These are phyloP conservation scores for Bocquillonia castaneifolia DNA, from an alignment of 441 rosid species.

Conservation along the genomic window DNA sequence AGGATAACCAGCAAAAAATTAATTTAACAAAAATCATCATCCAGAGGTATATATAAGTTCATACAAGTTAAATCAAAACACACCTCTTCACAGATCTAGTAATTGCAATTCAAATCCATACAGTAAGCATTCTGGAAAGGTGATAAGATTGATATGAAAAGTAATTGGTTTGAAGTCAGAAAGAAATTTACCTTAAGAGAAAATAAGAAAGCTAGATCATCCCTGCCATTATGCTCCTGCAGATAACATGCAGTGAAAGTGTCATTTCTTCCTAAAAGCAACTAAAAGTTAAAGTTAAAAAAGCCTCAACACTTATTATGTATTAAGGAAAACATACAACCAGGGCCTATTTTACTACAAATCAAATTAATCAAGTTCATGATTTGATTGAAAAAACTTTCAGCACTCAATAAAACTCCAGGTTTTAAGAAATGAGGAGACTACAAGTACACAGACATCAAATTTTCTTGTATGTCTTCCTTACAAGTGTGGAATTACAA, in stretches of 20 bases:
- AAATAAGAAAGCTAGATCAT: constrained; percentile 79
- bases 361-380: not conserved
- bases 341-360: not conserved
- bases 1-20: not conserved
- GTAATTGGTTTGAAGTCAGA: constrained; percentile 7
- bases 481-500: too few species aligned
- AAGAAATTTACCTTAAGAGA: constrained; percentile 64
- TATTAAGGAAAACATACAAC: not conserved
- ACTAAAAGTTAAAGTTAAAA: constrained; percentile 1
- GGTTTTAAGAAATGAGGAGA: not conserved
- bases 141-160: not conserved
- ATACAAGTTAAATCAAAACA: not conserved
- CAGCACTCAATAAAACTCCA: not conserved
- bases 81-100: not conserved
- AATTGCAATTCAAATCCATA: not conserved
- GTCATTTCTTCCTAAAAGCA: not conserved
- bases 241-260: constrained; percentile 13
- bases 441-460: not conserved
- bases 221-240: constrained; percentile 94
- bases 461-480: not conserved
- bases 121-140: not conserved
- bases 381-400: not conserved
- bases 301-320: not conserved
- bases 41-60: not conserved
- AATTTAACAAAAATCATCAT: too few species aligned